A percentile compares a stretch with the other conserved stretches of the same genome.
phyloP scores from a whole-genome alignment of 106 monocot genomes.

The Dioscorea zingiberensis region DNA sequence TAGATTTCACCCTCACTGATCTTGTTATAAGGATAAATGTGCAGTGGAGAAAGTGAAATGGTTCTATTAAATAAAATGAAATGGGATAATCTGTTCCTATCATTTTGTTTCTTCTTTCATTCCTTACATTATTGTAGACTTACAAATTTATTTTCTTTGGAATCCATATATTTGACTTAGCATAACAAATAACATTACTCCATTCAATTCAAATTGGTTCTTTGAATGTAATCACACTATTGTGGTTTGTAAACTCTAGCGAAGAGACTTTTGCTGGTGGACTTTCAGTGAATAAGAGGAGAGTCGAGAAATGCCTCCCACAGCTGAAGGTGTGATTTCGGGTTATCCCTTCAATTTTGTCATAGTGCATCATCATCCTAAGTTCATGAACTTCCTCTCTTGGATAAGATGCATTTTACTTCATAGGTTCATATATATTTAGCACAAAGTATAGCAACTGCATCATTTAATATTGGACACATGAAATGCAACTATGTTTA shows the following conservation, averaged over 20 bases:
- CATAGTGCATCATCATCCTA: neutral
- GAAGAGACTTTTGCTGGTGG: conserved; percentile 71
- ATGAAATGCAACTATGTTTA: too few relatives aligned
- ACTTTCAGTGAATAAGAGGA: conserved; percentile 50
- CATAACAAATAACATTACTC: too few relatives aligned
- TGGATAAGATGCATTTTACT: neutral
- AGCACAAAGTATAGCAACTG: too few relatives aligned
- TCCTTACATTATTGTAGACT: too few relatives aligned
- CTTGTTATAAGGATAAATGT: neutral
- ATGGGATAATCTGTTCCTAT: neutral
- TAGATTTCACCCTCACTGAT: too few relatives aligned
- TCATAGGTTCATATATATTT: too few relatives aligned
- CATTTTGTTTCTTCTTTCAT: neutral
- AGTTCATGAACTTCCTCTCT: neutral
- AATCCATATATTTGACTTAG: too few relatives aligned
- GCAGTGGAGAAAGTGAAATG: neutral
- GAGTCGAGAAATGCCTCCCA: conserved; percentile 55
- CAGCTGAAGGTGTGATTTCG: conserved; percentile 39
- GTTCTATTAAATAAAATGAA: neutral
- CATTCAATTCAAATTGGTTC: too few relatives aligned
- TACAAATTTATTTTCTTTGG: too few relatives aligned
- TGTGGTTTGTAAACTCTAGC: conserved; percentile 17
- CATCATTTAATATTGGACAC: too few relatives aligned
- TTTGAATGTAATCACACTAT: neutral
- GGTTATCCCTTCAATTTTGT: neutral